These are phyloP conservation scores for Fallopia convolvulus DNA, from an alignment of 148 eudicot genomes.

Conservation along the genomic window DNA sequence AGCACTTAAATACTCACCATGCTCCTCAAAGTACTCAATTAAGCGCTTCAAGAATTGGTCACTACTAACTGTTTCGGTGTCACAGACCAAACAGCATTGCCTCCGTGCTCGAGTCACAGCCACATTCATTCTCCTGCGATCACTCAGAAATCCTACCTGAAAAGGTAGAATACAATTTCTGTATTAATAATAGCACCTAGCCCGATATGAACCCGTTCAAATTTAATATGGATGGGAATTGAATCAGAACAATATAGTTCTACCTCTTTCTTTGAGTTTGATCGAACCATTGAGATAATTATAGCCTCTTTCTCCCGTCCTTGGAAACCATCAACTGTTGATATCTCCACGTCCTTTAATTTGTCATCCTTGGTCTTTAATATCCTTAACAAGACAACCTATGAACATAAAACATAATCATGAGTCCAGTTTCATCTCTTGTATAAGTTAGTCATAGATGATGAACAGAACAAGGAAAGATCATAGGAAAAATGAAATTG, in stretches of 20 bases:
- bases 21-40: conserved; percentile 85
- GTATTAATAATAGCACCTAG: background rate
- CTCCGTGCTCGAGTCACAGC: conserved; percentile 98
- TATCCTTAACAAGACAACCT: conserved; percentile 82
- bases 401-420: background rate
- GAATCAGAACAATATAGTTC: background rate
- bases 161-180: conserved; percentile 3
- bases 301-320: conserved; percentile 98
- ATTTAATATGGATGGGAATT: background rate
- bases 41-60: conserved; percentile 84
- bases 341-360: conserved; percentile 81
- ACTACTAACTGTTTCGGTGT: conserved; percentile 84
- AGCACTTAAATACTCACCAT: conserved; percentile 92
- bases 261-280: conserved; percentile 96
- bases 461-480: background rate
- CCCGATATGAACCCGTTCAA: background rate
- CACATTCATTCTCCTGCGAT: conserved; percentile 93
- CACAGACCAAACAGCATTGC: conserved; percentile 87
- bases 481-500: background rate
- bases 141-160: conserved; percentile 93
- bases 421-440: background rate
- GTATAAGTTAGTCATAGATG: conserved; percentile 8
- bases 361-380: conserved; percentile 61
- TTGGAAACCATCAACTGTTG: conserved; percentile 97
- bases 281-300: conserved; percentile 95